These are phyloP conservation scores for Chernovozyma aurita DNA, from an alignment of 1,139 yeast species.

Conservation along the genomic window DNA sequence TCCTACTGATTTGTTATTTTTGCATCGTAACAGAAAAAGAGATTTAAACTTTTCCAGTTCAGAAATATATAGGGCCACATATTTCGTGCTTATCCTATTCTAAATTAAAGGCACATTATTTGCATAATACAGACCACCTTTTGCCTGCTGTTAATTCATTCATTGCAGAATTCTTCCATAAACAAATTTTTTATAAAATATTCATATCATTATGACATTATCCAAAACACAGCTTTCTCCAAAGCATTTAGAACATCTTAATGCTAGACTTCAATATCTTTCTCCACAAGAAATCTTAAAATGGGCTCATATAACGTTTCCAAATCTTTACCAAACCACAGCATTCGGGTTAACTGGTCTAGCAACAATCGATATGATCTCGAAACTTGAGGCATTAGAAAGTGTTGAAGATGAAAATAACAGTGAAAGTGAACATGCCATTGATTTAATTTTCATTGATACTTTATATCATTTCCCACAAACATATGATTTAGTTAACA, in stretches of 20 bases:
- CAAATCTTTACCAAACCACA: constrained; percentile 81
- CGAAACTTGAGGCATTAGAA: constrained; percentile 51
- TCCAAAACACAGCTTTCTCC: not conserved
- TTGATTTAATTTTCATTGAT: constrained; percentile 82
- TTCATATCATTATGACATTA: constrained; percentile 1
- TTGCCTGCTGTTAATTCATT: too few species aligned
- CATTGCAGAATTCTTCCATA: too few species aligned
- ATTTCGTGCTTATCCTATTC: too few species aligned
- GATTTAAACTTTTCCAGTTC: too few species aligned
- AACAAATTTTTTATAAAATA: too few species aligned
- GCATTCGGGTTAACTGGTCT: constrained; percentile 94
- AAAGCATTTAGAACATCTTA: constrained; percentile 54
- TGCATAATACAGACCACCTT: too few species aligned
- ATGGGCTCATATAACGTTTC: constrained; percentile 83
- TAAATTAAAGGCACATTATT: too few species aligned
- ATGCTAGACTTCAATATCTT: constrained; percentile 50
- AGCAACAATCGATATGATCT: constrained; percentile 79
- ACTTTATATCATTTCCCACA: constrained; percentile 93
- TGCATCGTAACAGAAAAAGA: too few species aligned
- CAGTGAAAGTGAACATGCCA: constrained; percentile 35
- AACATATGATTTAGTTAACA: constrained; percentile 70
- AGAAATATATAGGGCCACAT: too few species aligned
- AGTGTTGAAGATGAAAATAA: constrained; percentile 4
- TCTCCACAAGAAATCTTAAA: constrained; percentile 68
- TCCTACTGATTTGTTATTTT: too few species aligned